Evolutionary conservation across 2,329 filamentous ascomycete species (phyloP), one percentile per base, ranked within the genome.

Genomic region (Cercospora zeae-maydis): DNA sequence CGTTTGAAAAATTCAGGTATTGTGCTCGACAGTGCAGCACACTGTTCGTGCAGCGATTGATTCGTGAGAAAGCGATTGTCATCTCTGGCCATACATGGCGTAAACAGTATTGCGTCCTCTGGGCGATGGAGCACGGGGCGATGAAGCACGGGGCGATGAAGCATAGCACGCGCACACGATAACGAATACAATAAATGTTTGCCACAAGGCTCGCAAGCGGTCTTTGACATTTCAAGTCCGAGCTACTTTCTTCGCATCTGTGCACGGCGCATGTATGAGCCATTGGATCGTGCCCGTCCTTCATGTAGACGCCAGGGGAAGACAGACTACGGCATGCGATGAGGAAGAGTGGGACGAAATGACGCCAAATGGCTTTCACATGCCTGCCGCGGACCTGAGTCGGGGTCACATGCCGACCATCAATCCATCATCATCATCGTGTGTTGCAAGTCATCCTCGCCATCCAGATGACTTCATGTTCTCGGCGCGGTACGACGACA

Each of bases 281-380:
- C 24, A 27, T 6, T 6, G 24, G 6, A 3, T 27, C 6, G 24
- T 27, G 24, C 24, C 6, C 24, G 3, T 3, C 24, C 24, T n/a
- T n/a, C n/a, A n/a, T n/a, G n/a, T 9, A 13, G 10, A 9, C 33
- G 33, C 6, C 14, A n/a, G n/a, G 42, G 14, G 49, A 6, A 19
- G 21, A 30, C 9, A 1, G 19, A 16, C 8, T 49, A 59, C 57
- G 57, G 57, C 31, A 33, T 52, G 14, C 57, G 37, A 59, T 60
- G 55, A 13, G 42, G 13, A 11, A 16, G n/a, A 59, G 9, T 42
- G 4, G 31, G 13, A n/a, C 14, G 31, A n/a, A 24, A 51, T 56
- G 59, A 61, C 59, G 52, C 16, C 34, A 47, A 39, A 45, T 61
- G 10, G 37, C 58, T 61, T 61, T 61, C 59, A 61, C 59, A 61